phyloP scores from a whole-genome alignment of 2,329 filamentous ascomycete genomes.

The Curvularia sp. region DNA sequence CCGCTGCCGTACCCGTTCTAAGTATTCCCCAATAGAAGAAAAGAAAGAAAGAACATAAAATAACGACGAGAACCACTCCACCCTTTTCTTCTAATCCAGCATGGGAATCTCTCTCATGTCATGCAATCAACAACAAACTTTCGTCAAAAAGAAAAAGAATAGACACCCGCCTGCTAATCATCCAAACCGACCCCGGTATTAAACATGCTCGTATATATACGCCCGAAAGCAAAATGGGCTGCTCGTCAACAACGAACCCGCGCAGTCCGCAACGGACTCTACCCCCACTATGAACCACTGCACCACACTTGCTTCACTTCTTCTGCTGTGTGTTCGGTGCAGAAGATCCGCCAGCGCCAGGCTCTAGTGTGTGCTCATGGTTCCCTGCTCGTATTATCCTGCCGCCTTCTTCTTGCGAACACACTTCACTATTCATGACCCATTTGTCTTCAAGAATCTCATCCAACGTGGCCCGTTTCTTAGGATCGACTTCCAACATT shows the following conservation, averaged over 20 bases:
- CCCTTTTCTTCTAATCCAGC: constrained; percentile 10
- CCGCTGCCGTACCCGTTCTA: neutral
- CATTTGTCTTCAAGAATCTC: constrained; percentile 89
- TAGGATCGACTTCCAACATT: constrained; percentile 91
- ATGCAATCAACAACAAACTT: constrained; percentile 12
- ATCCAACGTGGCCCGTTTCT: constrained; percentile 79
- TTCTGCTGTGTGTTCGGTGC: constrained; percentile 44
- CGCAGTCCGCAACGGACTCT: too few relatives aligned
- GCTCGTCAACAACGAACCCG: too few relatives aligned
- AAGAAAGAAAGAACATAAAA: neutral
- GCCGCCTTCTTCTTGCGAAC: constrained; percentile 77
- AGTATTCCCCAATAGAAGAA: neutral
- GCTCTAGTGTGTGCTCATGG: constrained; percentile 86
- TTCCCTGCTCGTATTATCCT: constrained; percentile 74
- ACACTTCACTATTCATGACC: constrained; percentile 85
- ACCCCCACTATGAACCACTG: neutral
- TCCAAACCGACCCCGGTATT: constrained; percentile 7
- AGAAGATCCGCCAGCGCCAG: constrained; percentile 52
- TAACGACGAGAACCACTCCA: constrained; percentile 2
- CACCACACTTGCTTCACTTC: constrained; percentile 36
- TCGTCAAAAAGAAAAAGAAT: constrained; percentile 1
- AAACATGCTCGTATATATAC: neutral
- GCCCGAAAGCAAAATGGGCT: neutral
- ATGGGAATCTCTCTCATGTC: constrained; percentile 3
- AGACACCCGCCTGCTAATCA: constrained; percentile 8